Base-by-base conservation (phyloP, 2,329 filamentous ascomycete species). In the Cladobotryum mycophilum region DNA sequence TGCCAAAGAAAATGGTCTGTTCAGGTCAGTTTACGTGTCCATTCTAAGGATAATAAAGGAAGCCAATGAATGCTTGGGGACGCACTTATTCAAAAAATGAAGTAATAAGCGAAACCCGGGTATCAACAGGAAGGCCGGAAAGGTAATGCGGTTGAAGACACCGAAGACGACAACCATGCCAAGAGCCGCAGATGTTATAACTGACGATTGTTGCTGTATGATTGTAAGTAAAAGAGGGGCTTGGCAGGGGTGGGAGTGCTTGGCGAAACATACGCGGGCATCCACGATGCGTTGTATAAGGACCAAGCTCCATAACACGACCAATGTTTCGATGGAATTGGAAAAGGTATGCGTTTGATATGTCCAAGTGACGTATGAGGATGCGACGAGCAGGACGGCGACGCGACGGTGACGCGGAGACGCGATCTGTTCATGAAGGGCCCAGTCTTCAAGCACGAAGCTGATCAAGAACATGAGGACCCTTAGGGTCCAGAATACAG, bases 261-360 rank as follows among this genome's bases (percentile, higher is more conserved):
- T 36, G 14, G 20, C 14, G 34, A 35, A 45, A 68, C 79, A 42
- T 75, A 93, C 89, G 72, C 85, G 87, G 62, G 86, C 82, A 58
- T 86, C 84, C 42, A 86, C 76, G 58, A 97, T 93, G 65, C 92
- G 85, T 68, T 88, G 84, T 55, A 96, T 91, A 67, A 99, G 72
- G 44, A 97, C 91, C 67, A 99, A 72, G 63, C 88, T 91, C 93
- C 93, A 99, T 48, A 89, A 81, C 47, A 99, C 90, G 46, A 92
- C 79, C 60, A 99, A 75, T 3, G 93, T 97, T 73, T 99, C 93
- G 58, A 97, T 80, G 55, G 92, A 95, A 71, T 99, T 99, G 56
- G 92, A 97, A 68, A 99, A 97, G 12, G 93, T 97, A 70, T 99
- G 93, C 15, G 89, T 93, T 71, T 99, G 93, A 71, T 92, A 96